These are phyloP conservation scores for Suhomyces xylopsoci DNA, from an alignment of 805 yeast genomes.

Conservation along the genomic window DNA sequence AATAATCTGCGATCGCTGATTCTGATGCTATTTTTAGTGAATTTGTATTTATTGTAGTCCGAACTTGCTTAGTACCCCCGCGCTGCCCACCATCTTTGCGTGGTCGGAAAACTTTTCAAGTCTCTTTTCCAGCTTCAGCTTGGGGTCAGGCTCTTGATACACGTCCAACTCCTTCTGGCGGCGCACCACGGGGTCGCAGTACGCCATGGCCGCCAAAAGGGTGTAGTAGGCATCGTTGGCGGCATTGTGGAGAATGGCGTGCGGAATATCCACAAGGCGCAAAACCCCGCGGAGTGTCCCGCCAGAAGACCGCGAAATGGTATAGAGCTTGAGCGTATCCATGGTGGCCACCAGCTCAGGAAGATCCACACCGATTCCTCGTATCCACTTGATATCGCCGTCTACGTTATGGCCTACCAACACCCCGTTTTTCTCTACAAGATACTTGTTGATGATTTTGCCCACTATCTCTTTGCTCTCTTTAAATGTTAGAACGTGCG, in stretches of 20 bases:
- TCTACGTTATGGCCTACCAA: conserved; percentile 17
- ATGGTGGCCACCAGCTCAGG: conserved; percentile 10
- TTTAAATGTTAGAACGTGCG: conserved; percentile 12
- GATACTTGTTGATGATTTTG: conserved; percentile 13
- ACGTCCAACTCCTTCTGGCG: conserved; percentile 13
- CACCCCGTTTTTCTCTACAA: conserved; percentile 14
- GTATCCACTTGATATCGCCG: conserved; percentile 14
- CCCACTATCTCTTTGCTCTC: conserved; percentile 11
- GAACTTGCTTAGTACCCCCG: neutral
- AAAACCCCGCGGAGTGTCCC: conserved; percentile 21
- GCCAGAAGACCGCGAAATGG: conserved; percentile 12
- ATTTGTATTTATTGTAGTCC: neutral
- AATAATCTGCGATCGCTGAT: too few species aligned
- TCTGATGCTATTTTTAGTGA: too few species aligned
- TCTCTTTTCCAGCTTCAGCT: conserved; percentile 6
- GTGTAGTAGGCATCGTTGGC: conserved; percentile 30
- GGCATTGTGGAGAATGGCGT: conserved; percentile 26
- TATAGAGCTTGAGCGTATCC: conserved; percentile 19
- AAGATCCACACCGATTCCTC: conserved; percentile 11
- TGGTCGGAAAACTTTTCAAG: conserved; percentile 11
- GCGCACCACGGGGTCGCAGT: conserved; percentile 21
- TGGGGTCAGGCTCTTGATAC: conserved; percentile 2
- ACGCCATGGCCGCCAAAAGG: conserved; percentile 21
- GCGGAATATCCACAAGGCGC: conserved; percentile 18
- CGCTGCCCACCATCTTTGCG: conserved; percentile 2